Evolutionary conservation across 2,329 filamentous ascomycete species (phyloP).

Genomic region (Colletotrichum abscissum): DNA sequence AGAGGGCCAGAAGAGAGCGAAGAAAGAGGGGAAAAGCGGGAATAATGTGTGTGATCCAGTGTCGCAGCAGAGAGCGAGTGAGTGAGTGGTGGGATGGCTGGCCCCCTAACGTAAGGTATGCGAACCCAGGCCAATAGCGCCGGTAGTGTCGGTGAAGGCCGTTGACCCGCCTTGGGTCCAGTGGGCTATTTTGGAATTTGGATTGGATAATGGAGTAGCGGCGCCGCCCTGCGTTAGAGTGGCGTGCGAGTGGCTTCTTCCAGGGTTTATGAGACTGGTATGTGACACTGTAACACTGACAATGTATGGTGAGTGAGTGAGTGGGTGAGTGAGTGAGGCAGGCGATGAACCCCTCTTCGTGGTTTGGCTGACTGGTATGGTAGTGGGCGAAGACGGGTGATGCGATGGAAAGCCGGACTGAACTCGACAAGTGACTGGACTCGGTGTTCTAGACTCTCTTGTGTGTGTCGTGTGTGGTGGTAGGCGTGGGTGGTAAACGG

Average conservation of each 20-base stretch:
- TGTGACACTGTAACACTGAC: conserved; percentile 17
- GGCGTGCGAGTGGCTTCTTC: conserved; percentile 26
- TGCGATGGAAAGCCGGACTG: conserved; percentile 22
- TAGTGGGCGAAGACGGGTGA: conserved; percentile 7
- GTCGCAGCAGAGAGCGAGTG: background rate
- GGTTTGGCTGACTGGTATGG: conserved; percentile 10
- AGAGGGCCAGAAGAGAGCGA: background rate
- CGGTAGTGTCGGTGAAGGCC: conserved; percentile 34
- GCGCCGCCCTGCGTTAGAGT: conserved; percentile 23
- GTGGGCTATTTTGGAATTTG: conserved; percentile 13
- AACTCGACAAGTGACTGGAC: background rate
- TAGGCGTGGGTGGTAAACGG: conserved; percentile 17
- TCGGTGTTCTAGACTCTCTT: conserved; percentile 12
- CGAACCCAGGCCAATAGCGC: conserved; percentile 24
- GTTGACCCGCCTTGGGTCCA: conserved; percentile 31
- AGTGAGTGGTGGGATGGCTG: conserved; percentile 15
- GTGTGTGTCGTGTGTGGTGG: conserved; percentile 23
- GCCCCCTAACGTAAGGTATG: conserved; percentile 11
- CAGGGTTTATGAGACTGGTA: conserved; percentile 5
- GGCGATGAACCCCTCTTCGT: background rate
- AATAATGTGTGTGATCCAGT: background rate
- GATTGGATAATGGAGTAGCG: conserved; percentile 31
- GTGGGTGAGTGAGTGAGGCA: background rate
- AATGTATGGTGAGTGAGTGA: conserved; percentile 1
- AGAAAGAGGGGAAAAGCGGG: conserved; percentile 32